Percentiles rank a stretch among this genome's conserved stretches.
These are phyloP conservation scores for Exophiala bonariae DNA, from an alignment of 2,329 filamentous ascomycete species.

Conservation along the genomic window DNA sequence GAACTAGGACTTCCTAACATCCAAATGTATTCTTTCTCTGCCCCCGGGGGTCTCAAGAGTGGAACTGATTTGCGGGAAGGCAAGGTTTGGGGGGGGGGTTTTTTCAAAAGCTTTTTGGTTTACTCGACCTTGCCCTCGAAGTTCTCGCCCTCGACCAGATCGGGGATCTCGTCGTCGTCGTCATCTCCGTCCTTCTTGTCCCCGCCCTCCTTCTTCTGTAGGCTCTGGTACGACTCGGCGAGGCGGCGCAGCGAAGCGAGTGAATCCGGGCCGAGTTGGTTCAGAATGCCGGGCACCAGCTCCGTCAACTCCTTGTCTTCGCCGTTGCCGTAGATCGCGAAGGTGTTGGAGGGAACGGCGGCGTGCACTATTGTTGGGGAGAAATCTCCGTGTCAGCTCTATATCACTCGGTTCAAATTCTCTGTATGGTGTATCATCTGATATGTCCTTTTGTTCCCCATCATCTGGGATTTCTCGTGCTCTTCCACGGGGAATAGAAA, in stretches of 20 bases:
- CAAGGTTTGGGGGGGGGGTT: too few species aligned
- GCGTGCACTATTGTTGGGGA: conserved; percentile 72
- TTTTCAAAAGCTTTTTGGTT: too few species aligned
- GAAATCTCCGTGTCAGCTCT: too few species aligned
- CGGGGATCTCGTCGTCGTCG: conserved; percentile 85
- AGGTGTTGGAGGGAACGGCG: conserved; percentile 96
- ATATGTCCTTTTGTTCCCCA: too few species aligned
- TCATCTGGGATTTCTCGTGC: too few species aligned
- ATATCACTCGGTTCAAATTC: too few species aligned
- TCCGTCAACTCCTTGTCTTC: conserved; percentile 99
- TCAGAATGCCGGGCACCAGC: conserved; percentile 97
- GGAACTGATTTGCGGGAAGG: too few species aligned
- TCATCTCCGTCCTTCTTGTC: conserved; percentile 57
- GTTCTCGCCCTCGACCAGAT: conserved; percentile 94
- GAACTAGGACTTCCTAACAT: too few species aligned
- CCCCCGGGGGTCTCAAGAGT: too few species aligned
- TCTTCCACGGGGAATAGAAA: too few species aligned
- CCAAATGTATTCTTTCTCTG: too few species aligned
- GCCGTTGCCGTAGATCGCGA: conserved; percentile 97
- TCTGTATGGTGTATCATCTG: too few species aligned
- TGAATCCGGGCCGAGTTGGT: conserved; percentile 98
- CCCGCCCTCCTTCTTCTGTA: conserved; percentile 84
- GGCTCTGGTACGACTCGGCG: conserved; percentile 98
- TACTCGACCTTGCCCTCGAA: conserved; percentile 99
- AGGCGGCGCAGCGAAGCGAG: conserved; percentile 97